Evolutionary conservation across 768 basidiomycete genomes (phyloP).

Genomic region (Trametes maxima): DNA sequence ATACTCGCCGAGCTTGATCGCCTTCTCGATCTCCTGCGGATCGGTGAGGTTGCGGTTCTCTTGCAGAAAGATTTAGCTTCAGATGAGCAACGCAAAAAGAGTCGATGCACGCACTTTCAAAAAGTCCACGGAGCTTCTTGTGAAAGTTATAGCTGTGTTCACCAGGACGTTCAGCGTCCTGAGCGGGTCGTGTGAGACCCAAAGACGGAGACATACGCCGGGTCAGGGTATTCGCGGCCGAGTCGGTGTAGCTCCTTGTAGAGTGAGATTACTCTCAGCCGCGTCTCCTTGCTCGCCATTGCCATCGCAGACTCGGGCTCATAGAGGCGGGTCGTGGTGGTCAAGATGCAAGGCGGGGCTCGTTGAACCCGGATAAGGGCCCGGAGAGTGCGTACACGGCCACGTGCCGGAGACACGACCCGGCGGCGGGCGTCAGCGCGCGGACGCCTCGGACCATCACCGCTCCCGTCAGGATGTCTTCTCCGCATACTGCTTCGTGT

Average conservation of each 20-base stretch:
- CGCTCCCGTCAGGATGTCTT: neutral
- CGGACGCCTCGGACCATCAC: neutral
- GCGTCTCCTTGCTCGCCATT: constrained; percentile 55
- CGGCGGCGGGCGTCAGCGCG: neutral
- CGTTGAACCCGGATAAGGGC: neutral
- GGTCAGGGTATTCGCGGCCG: constrained; percentile 82
- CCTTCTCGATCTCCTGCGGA: constrained; percentile 73
- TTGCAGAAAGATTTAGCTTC: constrained; percentile 29
- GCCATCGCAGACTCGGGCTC: constrained; percentile 2
- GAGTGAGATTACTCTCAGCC: constrained; percentile 66
- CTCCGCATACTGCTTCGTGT: neutral
- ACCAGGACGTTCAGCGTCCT: neutral
- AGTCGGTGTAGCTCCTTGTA: constrained; percentile 85
- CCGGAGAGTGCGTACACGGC: constrained; percentile 4
- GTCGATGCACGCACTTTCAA: constrained; percentile 59
- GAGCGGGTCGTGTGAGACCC: constrained; percentile 4
- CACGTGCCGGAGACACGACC: constrained; percentile 6
- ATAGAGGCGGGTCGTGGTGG: neutral
- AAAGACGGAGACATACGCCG: constrained; percentile 53
- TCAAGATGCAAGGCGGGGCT: neutral
- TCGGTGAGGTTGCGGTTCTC: constrained; percentile 71
- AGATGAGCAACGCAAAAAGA: neutral
- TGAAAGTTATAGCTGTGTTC: constrained; percentile 72
- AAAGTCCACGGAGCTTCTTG: constrained; percentile 67
- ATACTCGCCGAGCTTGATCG: constrained; percentile 75